Base-by-base conservation (phyloP, 257 asterid genomes). In the Petunia axillaris region DNA sequence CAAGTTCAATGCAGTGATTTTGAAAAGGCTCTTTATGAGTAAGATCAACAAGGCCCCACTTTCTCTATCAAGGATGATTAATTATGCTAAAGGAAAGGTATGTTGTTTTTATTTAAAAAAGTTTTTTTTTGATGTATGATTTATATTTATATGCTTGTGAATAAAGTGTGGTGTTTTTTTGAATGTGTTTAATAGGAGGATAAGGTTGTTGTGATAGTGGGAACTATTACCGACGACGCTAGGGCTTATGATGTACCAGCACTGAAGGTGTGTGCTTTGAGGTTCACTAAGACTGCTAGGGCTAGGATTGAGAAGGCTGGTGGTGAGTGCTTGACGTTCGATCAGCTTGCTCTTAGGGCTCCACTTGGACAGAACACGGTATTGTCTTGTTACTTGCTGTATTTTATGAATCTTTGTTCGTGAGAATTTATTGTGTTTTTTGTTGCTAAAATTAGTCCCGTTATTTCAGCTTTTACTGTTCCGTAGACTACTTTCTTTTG, bases 351-450 rank as follows among this genome's bases (percentile, higher is more conserved):
- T 80, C 97, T 95, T 13, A 91, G 90, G 75, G 99, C 99, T 38
- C 98, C 99, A 0, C 98, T 95, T 67, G 99, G 99, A 2, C 99
- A 95, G 87, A 93, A 95, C 88, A 95, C 98, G 88, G 98, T 95
- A 85, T 16, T 16, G 38, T 25, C 35, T 14, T 48, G 13, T 10
- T 71, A 71, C 44, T 71, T 48, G 25, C 60, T 4, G 3, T 71
- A 48, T 4, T 71, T 25, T 71, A 2, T 1, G 13, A 0, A 13
- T 48, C 10, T 68, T 44, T 4, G 57, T 16, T 68, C 3, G 57
- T 2, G n/a, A 16, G 2, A 1, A 4, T 8, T 68, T 57, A 8
- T 67, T 71, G 35, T 71, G 5, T 46, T 0, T 48, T 71, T 0
- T 48, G 2, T 71, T 71, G 10, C 13, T 52, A 70, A 57, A 44